These are phyloP conservation scores for Paramecium caudatum DNA, from an alignment of 73 alveolate genomes.

Conservation along the genomic window DNA sequence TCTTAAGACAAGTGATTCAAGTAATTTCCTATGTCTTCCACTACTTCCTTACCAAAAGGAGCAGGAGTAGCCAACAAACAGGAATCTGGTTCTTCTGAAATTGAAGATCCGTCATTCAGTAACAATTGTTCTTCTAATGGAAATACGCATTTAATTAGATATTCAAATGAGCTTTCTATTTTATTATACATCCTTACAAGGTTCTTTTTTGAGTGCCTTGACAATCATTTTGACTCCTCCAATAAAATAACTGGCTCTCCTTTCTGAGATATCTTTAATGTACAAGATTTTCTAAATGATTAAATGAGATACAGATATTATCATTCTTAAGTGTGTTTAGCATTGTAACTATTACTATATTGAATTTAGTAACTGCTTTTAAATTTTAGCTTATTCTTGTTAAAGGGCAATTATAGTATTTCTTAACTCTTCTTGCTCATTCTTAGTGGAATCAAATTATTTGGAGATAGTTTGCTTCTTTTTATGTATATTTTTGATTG, in stretches of 20 bases:
- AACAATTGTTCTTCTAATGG: neutral
- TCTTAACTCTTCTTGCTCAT: too few species aligned
- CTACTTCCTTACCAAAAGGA: slow-evolving; percentile 6
- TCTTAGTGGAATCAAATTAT: too few species aligned
- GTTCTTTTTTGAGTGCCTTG: neutral
- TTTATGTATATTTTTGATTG: neutral
- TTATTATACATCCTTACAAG: neutral
- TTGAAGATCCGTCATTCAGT: neutral
- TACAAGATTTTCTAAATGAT: neutral
- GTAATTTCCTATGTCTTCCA: neutral
- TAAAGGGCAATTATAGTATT: neutral
- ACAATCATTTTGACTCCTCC: neutral
- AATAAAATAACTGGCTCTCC: neutral
- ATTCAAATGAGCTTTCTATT: slow-evolving; percentile 1
- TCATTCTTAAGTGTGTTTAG: neutral
- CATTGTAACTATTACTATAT: neutral
- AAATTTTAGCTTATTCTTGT: neutral
- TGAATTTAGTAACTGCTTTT: neutral
- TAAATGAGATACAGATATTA: neutral
- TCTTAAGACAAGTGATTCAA: neutral
- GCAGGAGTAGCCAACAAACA: neutral
- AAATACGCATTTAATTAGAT: neutral
- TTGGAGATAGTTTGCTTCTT: too few species aligned
- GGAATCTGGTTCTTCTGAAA: too few species aligned
- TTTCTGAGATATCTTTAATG: neutral